Evolutionary conservation across 768 basidiomycete species (phyloP), one percentile per base, ranked within the genome.

Genomic region (Termitomyces sp.): DNA sequence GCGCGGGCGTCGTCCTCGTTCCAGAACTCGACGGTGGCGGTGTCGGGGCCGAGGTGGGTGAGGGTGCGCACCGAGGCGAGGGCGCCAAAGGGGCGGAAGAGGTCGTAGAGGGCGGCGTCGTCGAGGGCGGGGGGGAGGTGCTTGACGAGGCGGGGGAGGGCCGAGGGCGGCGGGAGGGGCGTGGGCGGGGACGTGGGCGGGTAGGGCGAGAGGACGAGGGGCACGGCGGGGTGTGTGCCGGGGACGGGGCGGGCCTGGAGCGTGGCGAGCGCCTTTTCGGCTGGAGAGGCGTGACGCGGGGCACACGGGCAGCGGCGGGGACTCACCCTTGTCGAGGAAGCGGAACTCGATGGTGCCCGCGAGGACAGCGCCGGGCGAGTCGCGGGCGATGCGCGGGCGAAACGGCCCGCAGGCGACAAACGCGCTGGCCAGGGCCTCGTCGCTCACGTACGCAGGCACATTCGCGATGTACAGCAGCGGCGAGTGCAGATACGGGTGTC

Each of bases 261-360:
- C 10, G 87, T 93, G 14, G 92, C 87, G 26, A 94, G 78, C 14
- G 93, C 93, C 71, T 92, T 94, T 73, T 94, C 92, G 61, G 93
- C 93, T 94, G 72, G 0, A 1, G 28, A 56, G 59, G n/a, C n/a
- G n/a, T n/a, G n/a, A n/a, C n/a, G n/a, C n/a, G n/a, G n/a, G n/a
- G n/a, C n/a, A n/a, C n/a, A n/a, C n/a, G n/a, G n/a, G n/a, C n/a
- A n/a, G n/a, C n/a, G n/a, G n/a, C n/a, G n/a, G n/a, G n/a, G n/a
- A n/a, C 79, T 67, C 62, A 91, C 91, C 91, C 79, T 86, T 88
- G 67, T 90, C 87, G 47, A 88, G 76, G 66, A 79, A 86, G 70
- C 83, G 90, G 77, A 93, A 94, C 71, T 93, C 89, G 67, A 94
- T 90, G 58, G 84, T 88, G 32, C 90, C 92, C 53, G 81, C 79